Evolutionary conservation across 352 stramenopile species (phyloP).

Genomic region (Globisporangium middletonii): DNA sequence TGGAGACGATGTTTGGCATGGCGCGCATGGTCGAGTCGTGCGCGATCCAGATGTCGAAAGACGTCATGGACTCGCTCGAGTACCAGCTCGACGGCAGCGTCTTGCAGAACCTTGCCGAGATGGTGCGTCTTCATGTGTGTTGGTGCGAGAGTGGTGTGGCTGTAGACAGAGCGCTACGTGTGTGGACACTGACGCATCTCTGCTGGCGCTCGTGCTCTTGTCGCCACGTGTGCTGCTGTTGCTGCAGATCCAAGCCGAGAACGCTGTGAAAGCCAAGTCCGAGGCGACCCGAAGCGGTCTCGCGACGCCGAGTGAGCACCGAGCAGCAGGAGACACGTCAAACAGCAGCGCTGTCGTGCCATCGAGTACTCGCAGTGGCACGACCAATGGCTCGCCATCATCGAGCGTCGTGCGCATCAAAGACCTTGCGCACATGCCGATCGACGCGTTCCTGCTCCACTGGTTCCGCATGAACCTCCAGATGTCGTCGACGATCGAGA

Average conservation of each 20-base stretch:
- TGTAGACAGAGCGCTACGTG: background rate
- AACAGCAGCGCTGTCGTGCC: background rate
- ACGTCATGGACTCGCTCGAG: conserved; percentile 77
- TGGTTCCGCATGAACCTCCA: conserved; percentile 79
- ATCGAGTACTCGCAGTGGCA: conserved; percentile 3
- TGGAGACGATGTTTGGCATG: conserved; percentile 82
- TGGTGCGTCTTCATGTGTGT: conserved; percentile 21
- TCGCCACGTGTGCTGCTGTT: too few species aligned
- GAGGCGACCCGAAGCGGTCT: conserved; percentile 10
- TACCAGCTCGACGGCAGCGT: conserved; percentile 64
- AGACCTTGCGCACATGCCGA: conserved; percentile 60
- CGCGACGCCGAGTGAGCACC: background rate
- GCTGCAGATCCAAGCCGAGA: conserved; percentile 46
- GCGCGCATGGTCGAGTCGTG: conserved; percentile 79
- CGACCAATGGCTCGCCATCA: conserved; percentile 10
- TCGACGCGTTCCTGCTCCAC: conserved; percentile 64
- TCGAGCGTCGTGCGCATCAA: conserved; percentile 40
- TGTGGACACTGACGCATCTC: too few species aligned
- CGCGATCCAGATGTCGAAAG: conserved; percentile 80
- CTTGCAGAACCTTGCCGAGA: conserved; percentile 51
- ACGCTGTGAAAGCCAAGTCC: conserved; percentile 40
- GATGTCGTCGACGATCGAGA: conserved; percentile 49
- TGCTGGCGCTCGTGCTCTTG: too few species aligned
- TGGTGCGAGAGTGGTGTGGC: too few species aligned
- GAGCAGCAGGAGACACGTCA: background rate